A percentile compares a stretch with the other conserved stretches of the same genome.
phyloP scores from a whole-genome alignment of 345 rosid species.

The Zanthoxylum bungeanum region DNA sequence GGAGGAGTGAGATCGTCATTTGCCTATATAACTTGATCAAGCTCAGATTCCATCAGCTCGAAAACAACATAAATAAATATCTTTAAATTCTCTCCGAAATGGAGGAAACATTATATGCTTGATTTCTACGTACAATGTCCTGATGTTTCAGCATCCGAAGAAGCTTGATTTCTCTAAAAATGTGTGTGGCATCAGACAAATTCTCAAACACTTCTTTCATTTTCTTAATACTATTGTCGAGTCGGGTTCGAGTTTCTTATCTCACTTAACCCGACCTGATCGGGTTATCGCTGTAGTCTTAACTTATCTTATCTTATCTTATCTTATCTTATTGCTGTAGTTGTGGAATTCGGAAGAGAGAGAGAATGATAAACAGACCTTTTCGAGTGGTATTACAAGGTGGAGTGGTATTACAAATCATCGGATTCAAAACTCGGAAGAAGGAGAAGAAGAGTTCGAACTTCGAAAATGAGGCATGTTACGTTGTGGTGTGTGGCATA shows the following conservation, averaged over 20 bases:
- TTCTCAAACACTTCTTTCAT: slow-evolving; percentile 90
- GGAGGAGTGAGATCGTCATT: slow-evolving; percentile 89
- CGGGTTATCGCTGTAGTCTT: too few relatives aligned
- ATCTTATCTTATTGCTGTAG: slow-evolving; percentile 5
- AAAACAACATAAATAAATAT: slow-evolving; percentile 89
- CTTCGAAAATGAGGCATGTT: too few relatives aligned
- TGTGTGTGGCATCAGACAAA: slow-evolving; percentile 88
- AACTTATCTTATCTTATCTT: too few relatives aligned
- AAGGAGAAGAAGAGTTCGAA: too few relatives aligned
- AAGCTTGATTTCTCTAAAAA: slow-evolving; percentile 93
- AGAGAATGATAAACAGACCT: not conserved
- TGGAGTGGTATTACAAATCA: too few relatives aligned
- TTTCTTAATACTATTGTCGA: too few relatives aligned
- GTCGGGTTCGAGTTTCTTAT: too few relatives aligned
- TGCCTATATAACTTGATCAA: slow-evolving; percentile 82
- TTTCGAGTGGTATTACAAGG: too few relatives aligned
- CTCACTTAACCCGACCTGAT: too few relatives aligned
- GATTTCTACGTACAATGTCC: slow-evolving; percentile 84
- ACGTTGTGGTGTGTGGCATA: not conserved
- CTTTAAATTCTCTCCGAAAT: slow-evolving; percentile 87
- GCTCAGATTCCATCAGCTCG: slow-evolving; percentile 98
- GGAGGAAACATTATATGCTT: slow-evolving; percentile 98
- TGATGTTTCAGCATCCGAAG: slow-evolving; percentile 81
- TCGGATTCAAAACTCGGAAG: too few relatives aligned
- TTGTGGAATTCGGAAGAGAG: not conserved